phyloP scores from a whole-genome alignment of 2,329 filamentous ascomycete species.

The Didymella keratinophila region DNA sequence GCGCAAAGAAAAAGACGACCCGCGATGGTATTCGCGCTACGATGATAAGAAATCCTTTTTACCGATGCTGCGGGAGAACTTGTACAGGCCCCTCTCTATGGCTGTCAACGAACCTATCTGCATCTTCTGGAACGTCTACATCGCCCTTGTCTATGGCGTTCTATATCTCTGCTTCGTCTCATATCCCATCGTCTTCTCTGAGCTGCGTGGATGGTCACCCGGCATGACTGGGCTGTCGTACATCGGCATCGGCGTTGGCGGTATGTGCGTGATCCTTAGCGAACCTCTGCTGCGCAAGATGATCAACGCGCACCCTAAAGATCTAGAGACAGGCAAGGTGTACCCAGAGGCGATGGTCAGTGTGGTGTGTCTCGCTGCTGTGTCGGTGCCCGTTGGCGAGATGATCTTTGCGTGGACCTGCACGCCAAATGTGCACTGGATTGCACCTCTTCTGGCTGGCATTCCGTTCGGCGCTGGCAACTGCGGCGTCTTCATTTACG shows the following conservation, averaged over 20 bases:
- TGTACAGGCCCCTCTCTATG: slow-evolving; percentile 80
- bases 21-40: slow-evolving; percentile 80
- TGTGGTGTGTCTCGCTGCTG: slow-evolving; percentile 78
- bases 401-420: slow-evolving; percentile 80
- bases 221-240: slow-evolving; percentile 80
- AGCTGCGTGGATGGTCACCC: slow-evolving; percentile 77
- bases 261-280: slow-evolving; percentile 56
- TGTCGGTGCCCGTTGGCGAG: slow-evolving; percentile 79
- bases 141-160: slow-evolving; percentile 82
- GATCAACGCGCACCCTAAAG: slow-evolving; percentile 77
- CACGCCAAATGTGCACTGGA: slow-evolving; percentile 82
- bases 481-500: slow-evolving; percentile 81
- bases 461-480: slow-evolving; percentile 83
- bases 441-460: slow-evolving; percentile 78
- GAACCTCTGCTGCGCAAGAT: slow-evolving; percentile 77
- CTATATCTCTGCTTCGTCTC: slow-evolving; percentile 91
- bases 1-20: slow-evolving; percentile 76
- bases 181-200: slow-evolving; percentile 83
- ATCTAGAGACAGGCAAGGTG: slow-evolving; percentile 76
- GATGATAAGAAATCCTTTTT: slow-evolving; percentile 73
- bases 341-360: slow-evolving; percentile 82
- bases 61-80: slow-evolving; percentile 74
- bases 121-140: slow-evolving; percentile 76
- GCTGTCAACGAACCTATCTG: slow-evolving; percentile 85
- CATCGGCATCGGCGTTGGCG: slow-evolving; percentile 71